A percentile compares a stretch with the other conserved stretches of the same genome.
phyloP scores from a whole-genome alignment of 495 filamentous ascomycete species.

The Cercophora samala region DNA sequence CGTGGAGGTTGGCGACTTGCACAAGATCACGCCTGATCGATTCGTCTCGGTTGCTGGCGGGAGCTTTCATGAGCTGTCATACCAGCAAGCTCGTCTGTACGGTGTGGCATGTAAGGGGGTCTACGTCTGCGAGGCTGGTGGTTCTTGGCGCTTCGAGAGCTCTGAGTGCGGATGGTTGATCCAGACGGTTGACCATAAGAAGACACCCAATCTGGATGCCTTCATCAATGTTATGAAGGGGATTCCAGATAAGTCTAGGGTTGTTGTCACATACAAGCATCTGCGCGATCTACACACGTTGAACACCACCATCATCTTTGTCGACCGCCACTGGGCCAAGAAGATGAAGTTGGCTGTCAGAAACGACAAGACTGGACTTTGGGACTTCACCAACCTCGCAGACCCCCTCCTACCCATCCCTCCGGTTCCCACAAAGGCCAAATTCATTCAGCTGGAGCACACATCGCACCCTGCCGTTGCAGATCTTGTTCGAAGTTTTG shows the following conservation, averaged over 20 bases:
- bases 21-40: conserved; percentile 90
- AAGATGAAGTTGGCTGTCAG: conserved; percentile 92
- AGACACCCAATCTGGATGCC: conserved; percentile 76
- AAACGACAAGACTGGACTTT: conserved; percentile 86
- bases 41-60: conserved; percentile 92
- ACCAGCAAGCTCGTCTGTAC: conserved; percentile 91
- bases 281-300: conserved; percentile 91
- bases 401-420: conserved; percentile 71
- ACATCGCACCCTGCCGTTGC: conserved; percentile 86
- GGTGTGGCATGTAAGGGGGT: conserved; percentile 89
- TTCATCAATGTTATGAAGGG: conserved; percentile 89
- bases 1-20: conserved; percentile 82
- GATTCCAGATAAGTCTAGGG: conserved; percentile 84
- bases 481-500: conserved; percentile 90
- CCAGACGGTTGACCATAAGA: conserved; percentile 80
- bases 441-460: conserved; percentile 87
- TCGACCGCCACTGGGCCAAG: conserved; percentile 91
- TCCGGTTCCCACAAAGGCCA: conserved; percentile 69
- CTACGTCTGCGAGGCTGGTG: conserved; percentile 90
- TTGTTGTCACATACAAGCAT: conserved; percentile 94
- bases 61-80: conserved; percentile 92
- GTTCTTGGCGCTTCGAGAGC: conserved; percentile 90
- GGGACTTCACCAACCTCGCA: conserved; percentile 87
- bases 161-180: conserved; percentile 91
- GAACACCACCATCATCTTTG: conserved; percentile 84